Evolutionary conservation across 257 asterid species (phyloP).

Genomic region (Lycium barbarum): DNA sequence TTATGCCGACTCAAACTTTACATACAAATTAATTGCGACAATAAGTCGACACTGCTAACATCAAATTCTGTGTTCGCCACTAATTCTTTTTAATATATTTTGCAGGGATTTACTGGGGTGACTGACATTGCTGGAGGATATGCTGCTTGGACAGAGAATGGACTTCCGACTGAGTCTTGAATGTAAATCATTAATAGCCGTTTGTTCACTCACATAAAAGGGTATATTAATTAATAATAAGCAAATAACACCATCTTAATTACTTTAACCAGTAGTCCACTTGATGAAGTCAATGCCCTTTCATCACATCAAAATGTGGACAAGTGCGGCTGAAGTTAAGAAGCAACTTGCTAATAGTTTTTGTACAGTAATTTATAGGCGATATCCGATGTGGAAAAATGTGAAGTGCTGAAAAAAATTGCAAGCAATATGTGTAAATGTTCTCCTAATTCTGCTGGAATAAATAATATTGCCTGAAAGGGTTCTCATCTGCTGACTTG

Average conservation of each 20-base stretch:
- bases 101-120: constrained; percentile 75
- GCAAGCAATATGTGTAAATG: constrained; percentile 2
- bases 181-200: not conserved
- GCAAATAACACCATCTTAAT: not conserved
- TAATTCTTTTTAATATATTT: not conserved
- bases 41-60: not conserved
- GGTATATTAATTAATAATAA: not conserved
- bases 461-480: not conserved
- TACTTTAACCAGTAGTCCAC: not conserved
- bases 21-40: not conserved
- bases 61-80: not conserved
- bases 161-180: constrained; percentile 61
- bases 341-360: not conserved
- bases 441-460: not conserved
- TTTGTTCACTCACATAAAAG: not conserved
- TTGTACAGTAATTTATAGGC: not conserved
- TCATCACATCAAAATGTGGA: not conserved
- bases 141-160: constrained; percentile 69
- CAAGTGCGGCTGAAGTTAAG: not conserved
- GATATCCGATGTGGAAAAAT: not conserved
- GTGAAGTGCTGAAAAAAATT: not conserved
- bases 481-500: not conserved
- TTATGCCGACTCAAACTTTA: not conserved
- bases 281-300: not conserved
- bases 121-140: constrained; percentile 90